Base-by-base conservation (phyloP, 78 protist species). In the Dictyostelium citrinum region DNA sequence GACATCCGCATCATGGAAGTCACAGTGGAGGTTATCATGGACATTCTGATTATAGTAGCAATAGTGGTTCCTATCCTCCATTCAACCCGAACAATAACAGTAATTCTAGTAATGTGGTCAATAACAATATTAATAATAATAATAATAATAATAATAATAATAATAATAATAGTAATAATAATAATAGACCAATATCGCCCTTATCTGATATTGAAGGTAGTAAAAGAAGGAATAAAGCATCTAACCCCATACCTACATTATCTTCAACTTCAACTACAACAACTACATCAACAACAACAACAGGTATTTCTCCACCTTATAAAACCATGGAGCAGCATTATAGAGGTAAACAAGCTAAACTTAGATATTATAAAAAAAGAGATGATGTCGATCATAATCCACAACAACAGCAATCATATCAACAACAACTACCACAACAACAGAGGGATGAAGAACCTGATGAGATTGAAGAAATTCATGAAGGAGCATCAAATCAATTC, bases 121-220 rank as follows among this genome's bases (percentile, higher is more conserved):
- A n/a, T n/a, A n/a, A n/a, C 12, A 77, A 46, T 51, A 55, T 55
- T 16, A 33, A n/a, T 31, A 78, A 76, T 33, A 76, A 27, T 16
- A 77, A 77, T 27, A 77, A 77, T 27, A 22, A 77, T 60, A 77
- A 77, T 29, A 77, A 77, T n/a, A 41, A 77, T 43, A 77, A 27
- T 29, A 77, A 27, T 46, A 12, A 49, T 49, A 49, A 49, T 49
- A 55, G 6, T 20, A 55, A 7, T 16, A 49, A 49, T 16, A 49
- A 55, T 20, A 55, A 55, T 55, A 20, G 64, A 20, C 64, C 64
- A 55, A 55, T 55, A 20, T 55, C 64, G 5, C 64, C 64, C 6
- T 55, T 55, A 20, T 55, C 64, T 5, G 64, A 55, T 55, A 55
- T 55, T 55, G 64, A 55, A 9, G 64, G 64, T 16, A 4, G 22